Evolutionary conservation across 495 filamentous ascomycete species (phyloP).

Genomic region (Lasiosphaeria miniovina): DNA sequence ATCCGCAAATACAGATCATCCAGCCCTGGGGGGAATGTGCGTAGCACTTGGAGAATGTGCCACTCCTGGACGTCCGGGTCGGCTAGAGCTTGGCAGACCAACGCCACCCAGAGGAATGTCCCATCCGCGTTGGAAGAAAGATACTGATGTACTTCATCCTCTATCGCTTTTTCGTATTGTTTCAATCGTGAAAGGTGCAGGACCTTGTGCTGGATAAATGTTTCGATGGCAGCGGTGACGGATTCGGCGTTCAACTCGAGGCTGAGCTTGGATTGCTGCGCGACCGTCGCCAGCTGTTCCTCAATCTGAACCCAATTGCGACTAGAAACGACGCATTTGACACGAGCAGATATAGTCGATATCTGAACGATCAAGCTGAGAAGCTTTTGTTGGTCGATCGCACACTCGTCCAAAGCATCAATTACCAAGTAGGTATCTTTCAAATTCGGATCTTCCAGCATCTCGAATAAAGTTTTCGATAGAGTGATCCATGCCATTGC

Average conservation of each 20-base stretch:
- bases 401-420: constrained; percentile 52
- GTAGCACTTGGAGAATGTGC: constrained; percentile 11
- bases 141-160: constrained; percentile 15
- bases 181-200: constrained; percentile 14
- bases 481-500: constrained; percentile 30
- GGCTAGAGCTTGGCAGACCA: constrained; percentile 27
- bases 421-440: constrained; percentile 34
- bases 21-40: constrained; percentile 18
- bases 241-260: constrained; percentile 32
- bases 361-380: constrained; percentile 30
- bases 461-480: constrained; percentile 25
- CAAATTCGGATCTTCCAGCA: constrained; percentile 32
- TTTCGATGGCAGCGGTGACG: constrained; percentile 20
- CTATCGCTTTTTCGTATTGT: constrained; percentile 15
- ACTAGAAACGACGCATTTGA: constrained; percentile 40
- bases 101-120: no score
- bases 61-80: background rate
- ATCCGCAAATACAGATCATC: constrained; percentile 24
- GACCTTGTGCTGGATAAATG: constrained; percentile 37
- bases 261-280: constrained; percentile 21
- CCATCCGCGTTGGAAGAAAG: constrained; percentile 25
- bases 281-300: constrained; percentile 22
- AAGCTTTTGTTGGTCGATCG: constrained; percentile 22
- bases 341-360: constrained; percentile 16
- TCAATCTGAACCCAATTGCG: constrained; percentile 25